Evolutionary conservation across 1,139 yeast genomes (phyloP), one percentile per base, ranked within the genome.

Genomic region (Wickerhamomyces sp.): DNA sequence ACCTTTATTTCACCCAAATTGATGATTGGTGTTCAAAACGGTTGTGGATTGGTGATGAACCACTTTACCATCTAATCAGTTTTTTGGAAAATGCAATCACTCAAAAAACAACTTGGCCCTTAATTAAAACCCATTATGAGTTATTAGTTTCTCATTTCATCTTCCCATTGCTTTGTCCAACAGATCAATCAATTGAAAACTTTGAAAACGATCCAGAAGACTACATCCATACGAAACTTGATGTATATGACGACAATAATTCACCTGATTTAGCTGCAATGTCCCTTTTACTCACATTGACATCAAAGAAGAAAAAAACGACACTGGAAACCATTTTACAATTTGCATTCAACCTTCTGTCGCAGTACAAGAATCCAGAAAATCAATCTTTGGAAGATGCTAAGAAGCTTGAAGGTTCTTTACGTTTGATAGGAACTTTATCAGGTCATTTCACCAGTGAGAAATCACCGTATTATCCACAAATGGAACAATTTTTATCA

Each of bases 201-300:
- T 89, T 85, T 61, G 95, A 88, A 43, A 76, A 73, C 42, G 97
- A 91, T 53, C 97, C 97, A 6, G 84, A 77, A 39, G 96, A 89
- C 57, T 91, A 88, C 55, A 84, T 91, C 44, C 89, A 85, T 58
- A 70, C 82, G 47, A 76, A 78, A 39, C 70, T 87, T 52, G 95
- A 87, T 54, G 62, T 75, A 23, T 74, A 74, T 55, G 65, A 62
- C 37, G 82, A 76, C 37, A 79, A 72, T 37, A 64, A 70, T 40
- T 68, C 79, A 12, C 82, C 87, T n/a, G 87, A 81, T 54, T 62
- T 72, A 33, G 86, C 88, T 3, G 82, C 87, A 1, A 61, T 77
- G 39, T 72, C 78, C 3, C 63, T 83, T 35, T 61, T 83, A 39
- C 73, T 71, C 16, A 78, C 89, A 2, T 60, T 88, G 19, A 82